These are phyloP conservation scores for Trametes maxima DNA, from an alignment of 768 basidiomycete species.

Conservation along the genomic window DNA sequence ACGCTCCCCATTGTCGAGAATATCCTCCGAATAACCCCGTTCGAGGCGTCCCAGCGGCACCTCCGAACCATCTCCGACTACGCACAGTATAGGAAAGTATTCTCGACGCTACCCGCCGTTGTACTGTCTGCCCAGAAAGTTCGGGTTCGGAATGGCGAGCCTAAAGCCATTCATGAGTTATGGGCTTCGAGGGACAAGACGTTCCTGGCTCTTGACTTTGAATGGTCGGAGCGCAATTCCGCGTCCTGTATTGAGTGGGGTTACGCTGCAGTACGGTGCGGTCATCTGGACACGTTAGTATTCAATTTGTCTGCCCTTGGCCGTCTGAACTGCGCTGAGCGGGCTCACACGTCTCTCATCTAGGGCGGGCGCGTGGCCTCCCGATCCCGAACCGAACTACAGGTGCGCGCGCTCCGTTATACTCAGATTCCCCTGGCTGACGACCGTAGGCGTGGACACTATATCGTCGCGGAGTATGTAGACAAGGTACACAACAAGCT, in stretches of 20 bases:
- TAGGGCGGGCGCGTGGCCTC: slow-evolving; percentile 76
- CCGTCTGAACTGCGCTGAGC: slow-evolving; percentile 8
- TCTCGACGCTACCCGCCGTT: slow-evolving; percentile 71
- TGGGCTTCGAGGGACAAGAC: slow-evolving; percentile 75
- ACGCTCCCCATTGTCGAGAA: slow-evolving; percentile 73
- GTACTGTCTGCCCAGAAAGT: slow-evolving; percentile 64
- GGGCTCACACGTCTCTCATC: neutral
- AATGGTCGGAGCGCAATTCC: slow-evolving; percentile 73
- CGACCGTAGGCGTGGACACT: slow-evolving; percentile 61
- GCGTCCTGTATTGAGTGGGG: slow-evolving; percentile 77
- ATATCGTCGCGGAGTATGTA: slow-evolving; percentile 68
- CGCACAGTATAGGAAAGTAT: slow-evolving; percentile 65
- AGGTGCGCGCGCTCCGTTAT: slow-evolving; percentile 49
- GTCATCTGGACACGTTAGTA: slow-evolving; percentile 67
- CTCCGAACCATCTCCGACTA: slow-evolving; percentile 72
- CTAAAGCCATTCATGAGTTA: slow-evolving; percentile 60
- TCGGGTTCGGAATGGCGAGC: slow-evolving; percentile 68
- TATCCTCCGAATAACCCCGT: slow-evolving; percentile 66
- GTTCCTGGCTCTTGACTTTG: slow-evolving; percentile 74
- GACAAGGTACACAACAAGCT: slow-evolving; percentile 67
- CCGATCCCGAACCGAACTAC: slow-evolving; percentile 73
- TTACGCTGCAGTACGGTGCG: slow-evolving; percentile 77
- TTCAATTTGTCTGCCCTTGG: neutral
- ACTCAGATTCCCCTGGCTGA: slow-evolving; percentile 21
- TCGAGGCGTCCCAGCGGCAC: slow-evolving; percentile 68